Base-by-base conservation (phyloP, 2,329 filamentous ascomycete species). In the Penicillium sp. region DNA sequence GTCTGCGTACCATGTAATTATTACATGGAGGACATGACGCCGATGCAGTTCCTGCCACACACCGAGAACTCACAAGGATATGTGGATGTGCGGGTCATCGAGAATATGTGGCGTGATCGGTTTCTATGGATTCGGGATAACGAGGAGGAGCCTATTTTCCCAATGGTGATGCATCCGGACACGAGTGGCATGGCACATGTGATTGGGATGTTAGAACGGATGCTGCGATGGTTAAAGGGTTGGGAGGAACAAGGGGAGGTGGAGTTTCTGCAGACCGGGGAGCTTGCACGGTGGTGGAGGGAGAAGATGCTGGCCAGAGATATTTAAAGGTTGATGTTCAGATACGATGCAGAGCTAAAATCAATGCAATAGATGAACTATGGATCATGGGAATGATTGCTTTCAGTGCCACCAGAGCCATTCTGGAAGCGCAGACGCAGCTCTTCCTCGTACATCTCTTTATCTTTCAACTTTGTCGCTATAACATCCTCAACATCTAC, bases 161-260 rank as follows among this genome's bases (percentile, higher is more conserved):
- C 71, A 12, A 52, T 78, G 12, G 59, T 77, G 2, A 54, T 78
- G 50, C 75, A 78, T 59, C 75, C 75, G 0, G 75, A 78, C 59
- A 77, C 73, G 2, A 76, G 70, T 51, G 76, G 76, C 0, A 76
- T 78, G 72, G 73, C 75, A 31, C 76, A 79, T 64, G 68, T 80
- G 1, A 72, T 78, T 50, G 74, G 74, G 0, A 77, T 77, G 74
- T 48, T 76, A 13, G 69, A 74, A 53, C 63, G 72, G 32, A 66
- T 75, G 44, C 57, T 77, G 42, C 51, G 35, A 22, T 78, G 73
- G 72, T 36, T 78, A 50, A 64, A 69, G 56, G 59, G 53, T 3
- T 47, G 41, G 33, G 43, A 46, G 29, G 22, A 32, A 14, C 69
- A 55, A 33, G 55, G 50, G 5, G 54, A 59, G 35, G 50, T 56